A percentile compares a stretch with the other conserved stretches of the same genome.
These are phyloP conservation scores for Pseudotsuga menziesii DNA, from an alignment of 75 land plant species.

Conservation along the genomic window DNA sequence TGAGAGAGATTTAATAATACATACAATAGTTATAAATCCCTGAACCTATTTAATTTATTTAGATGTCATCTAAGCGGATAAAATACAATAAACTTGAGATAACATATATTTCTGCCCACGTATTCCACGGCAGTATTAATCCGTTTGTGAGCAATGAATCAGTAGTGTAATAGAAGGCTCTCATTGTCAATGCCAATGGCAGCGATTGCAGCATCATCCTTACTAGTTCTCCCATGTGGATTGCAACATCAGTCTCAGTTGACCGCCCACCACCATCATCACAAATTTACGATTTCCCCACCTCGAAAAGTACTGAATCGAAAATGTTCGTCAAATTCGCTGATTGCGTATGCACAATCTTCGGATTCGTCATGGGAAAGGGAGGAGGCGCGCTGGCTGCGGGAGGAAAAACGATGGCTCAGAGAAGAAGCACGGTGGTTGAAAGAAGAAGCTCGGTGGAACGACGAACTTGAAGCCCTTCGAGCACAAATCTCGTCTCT, in stretches of 20 bases:
- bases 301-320: not conserved
- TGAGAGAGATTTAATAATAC: no score
- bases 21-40: no score
- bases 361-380: constrained; percentile 13
- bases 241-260: not conserved
- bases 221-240: not conserved
- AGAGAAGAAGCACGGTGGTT: constrained; percentile 65
- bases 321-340: no score
- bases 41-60: no score
- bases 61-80: no score
- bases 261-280: not conserved
- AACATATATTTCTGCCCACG: no score
- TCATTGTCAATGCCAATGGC: not conserved
- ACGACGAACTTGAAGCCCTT: constrained; percentile 51
- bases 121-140: no score
- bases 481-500: constrained; percentile 35
- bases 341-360: not conserved
- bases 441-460: constrained; percentile 79
- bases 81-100: no score
- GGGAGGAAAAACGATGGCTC: constrained; percentile 95
- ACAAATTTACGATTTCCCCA: not conserved
- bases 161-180: no score
- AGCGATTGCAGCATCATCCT: not conserved
- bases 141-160: no score
- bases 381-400: constrained; percentile 82